Conservation (phyloP, 495 filamentous ascomycete genomes). For the Venustampulla echinocandica region DNA sequence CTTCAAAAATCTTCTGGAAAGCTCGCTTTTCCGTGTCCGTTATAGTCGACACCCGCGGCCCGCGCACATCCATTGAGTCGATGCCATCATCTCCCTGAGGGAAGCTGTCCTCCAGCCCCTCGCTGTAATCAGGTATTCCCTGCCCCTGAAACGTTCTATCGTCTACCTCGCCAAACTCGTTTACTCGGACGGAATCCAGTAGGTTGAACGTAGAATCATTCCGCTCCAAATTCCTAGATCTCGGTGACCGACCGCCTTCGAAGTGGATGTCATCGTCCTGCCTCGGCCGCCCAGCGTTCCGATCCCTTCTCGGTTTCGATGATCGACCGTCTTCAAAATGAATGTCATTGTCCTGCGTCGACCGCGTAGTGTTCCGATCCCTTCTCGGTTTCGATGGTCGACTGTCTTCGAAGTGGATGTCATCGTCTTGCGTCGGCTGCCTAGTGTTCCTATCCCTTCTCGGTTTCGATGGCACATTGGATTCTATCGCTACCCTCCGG, state of each 20-base stretch:
- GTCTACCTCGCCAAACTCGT: not conserved
- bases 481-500: too few relatives aligned
- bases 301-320: not conserved
- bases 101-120: not conserved
- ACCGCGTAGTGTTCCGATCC: not conserved
- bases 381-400: not conserved
- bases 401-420: not conserved
- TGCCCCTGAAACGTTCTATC: not conserved
- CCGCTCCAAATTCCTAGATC: too few relatives aligned
- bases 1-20: conserved; percentile 52
- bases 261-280: not conserved
- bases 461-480: not conserved
- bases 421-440: not conserved
- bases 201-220: too few relatives aligned
- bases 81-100: not conserved
- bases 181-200: not conserved
- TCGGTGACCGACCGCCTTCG: not conserved
- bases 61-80: not conserved
- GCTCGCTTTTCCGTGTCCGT: conserved; percentile 44
- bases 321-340: not conserved
- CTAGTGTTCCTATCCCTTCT: not conserved
- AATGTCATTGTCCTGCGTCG: not conserved
- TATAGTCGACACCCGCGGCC: conserved; percentile 37
- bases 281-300: not conserved
- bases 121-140: not conserved